phyloP scores from a whole-genome alignment of 192 early-diverging fungal species.

The Coemansia sp. region DNA sequence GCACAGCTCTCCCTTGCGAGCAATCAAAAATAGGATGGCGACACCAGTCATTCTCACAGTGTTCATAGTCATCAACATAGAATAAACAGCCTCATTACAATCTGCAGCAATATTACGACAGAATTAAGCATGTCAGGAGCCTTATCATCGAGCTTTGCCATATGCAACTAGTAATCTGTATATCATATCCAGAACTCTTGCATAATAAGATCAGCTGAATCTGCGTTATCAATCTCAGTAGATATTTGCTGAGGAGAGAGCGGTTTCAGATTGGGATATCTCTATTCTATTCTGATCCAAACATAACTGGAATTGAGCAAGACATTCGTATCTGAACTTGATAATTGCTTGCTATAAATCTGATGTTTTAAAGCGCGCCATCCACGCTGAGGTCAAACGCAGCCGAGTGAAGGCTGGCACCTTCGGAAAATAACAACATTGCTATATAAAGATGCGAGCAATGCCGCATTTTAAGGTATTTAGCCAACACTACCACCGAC shows the following conservation, averaged over 20 bases:
- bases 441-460: too few relatives aligned
- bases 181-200: not conserved
- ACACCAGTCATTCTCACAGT: constrained; percentile 2
- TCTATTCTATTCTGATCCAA: not conserved
- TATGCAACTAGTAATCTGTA: not conserved
- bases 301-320: not conserved
- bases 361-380: not conserved
- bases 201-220: not conserved
- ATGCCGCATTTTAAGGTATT: too few relatives aligned
- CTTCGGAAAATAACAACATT: too few relatives aligned
- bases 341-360: not conserved
- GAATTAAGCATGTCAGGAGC: not conserved
- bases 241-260: not conserved
- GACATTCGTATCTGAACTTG: not conserved
- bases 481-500: too few relatives aligned
- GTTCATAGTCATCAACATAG: not conserved
- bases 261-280: not conserved
- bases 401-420: too few relatives aligned
- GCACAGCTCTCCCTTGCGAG: constrained; percentile 1
- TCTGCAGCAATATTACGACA: not conserved
- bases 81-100: constrained; percentile 8
- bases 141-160: too few relatives aligned
- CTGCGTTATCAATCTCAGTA: not conserved
- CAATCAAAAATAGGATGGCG: constrained; percentile 9
- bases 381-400: not conserved